Conservation (phyloP, 176 grass and related monocot species). For the Rhynchospora pubera region DNA sequence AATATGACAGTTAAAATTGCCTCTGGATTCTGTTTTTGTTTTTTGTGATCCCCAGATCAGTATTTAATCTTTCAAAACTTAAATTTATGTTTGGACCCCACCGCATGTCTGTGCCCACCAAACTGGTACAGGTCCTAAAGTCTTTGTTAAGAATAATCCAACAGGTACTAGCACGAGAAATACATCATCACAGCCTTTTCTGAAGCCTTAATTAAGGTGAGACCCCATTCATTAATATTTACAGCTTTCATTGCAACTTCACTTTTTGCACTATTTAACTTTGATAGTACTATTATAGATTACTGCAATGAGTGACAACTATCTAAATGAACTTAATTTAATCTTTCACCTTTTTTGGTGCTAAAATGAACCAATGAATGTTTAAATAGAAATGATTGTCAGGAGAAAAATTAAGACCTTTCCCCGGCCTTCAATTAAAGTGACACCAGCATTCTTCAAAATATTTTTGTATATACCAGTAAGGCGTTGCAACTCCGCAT, state of each 20-base stretch:
- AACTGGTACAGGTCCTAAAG: neutral
- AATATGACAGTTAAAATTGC: neutral
- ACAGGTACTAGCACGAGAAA: neutral
- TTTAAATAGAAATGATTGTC: neutral
- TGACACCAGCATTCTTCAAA: constrained; percentile 47
- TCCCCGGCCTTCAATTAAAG: constrained; percentile 73
- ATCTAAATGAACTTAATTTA: neutral
- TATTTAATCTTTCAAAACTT: neutral
- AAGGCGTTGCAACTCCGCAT: constrained; percentile 63
- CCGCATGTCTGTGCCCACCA: neutral
- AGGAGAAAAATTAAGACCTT: constrained; percentile 35
- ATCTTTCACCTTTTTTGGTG: neutral
- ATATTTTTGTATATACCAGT: constrained; percentile 75
- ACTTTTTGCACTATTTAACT: neutral
- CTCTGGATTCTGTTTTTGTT: neutral
- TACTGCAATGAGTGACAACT: neutral
- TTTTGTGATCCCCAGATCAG: neutral
- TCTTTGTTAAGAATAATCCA: neutral
- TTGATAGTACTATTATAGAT: neutral
- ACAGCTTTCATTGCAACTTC: neutral
- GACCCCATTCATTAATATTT: neutral
- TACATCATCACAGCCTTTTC: neutral
- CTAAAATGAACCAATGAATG: neutral
- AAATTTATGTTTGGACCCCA: neutral
- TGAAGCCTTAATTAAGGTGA: neutral